Conservation (phyloP, 306 rosid genomes). For the Prunus davidiana region DNA sequence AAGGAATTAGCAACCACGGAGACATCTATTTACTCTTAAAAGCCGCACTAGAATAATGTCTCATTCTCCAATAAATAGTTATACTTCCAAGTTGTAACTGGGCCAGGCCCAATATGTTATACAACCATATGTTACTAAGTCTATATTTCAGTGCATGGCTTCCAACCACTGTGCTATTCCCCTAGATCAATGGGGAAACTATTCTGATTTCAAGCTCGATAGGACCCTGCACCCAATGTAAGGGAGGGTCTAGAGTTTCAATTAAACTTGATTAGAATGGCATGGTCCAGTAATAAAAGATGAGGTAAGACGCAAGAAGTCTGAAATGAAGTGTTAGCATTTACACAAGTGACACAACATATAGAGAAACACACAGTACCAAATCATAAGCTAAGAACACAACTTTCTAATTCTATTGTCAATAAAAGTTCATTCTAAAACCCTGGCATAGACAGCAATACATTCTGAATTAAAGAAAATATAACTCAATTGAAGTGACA, state of each 20-base stretch:
- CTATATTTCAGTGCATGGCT: background rate
- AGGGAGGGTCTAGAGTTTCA: background rate
- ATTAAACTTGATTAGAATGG: background rate
- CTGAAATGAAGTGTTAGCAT: background rate
- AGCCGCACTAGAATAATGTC: background rate
- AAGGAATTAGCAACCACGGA: background rate
- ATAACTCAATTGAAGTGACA: conserved; percentile 33
- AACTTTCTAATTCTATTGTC: conserved; percentile 21
- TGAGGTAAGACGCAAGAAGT: background rate
- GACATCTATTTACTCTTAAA: background rate
- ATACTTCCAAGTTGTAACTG: background rate
- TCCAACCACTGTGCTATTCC: background rate
- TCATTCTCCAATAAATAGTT: background rate
- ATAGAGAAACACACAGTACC: background rate
- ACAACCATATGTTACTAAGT: background rate
- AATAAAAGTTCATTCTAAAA: background rate
- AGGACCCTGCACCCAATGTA: background rate
- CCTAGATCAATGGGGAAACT: background rate
- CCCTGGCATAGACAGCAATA: background rate
- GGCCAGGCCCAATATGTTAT: background rate
- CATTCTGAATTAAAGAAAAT: background rate
- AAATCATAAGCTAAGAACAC: background rate
- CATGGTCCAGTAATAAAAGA: background rate
- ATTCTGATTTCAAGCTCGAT: background rate
- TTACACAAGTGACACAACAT: background rate